A percentile compares a stretch with the other conserved stretches of the same genome.
phyloP scores from a whole-genome alignment of 73 alveolate species.

The Paramecium primaurelia region DNA sequence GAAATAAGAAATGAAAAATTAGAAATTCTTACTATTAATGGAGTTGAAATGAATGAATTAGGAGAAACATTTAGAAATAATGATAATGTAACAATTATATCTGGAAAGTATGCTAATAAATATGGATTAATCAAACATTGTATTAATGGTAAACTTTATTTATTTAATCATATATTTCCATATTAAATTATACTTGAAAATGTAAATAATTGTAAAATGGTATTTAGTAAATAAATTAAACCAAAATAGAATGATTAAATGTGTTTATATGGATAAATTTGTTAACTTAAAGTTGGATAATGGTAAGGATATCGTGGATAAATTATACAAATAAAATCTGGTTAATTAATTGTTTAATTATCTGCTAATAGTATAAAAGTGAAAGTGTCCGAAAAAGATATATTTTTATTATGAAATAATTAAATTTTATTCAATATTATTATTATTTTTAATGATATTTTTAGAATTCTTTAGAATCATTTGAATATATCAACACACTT shows the following conservation, averaged over 20 bases:
- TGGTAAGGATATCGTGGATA: slow-evolving; percentile 37
- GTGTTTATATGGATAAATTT: background rate
- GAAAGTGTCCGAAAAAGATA: background rate
- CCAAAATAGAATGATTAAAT: background rate
- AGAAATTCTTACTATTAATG: background rate
- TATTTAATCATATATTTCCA: slow-evolving; percentile 2
- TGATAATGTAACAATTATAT: background rate
- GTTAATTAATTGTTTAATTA: background rate
- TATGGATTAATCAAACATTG: background rate
- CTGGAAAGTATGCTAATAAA: background rate
- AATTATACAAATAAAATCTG: background rate
- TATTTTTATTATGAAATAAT: background rate
- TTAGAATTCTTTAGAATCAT: background rate
- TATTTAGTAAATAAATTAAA: background rate
- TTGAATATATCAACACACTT: background rate
- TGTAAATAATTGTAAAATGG: background rate
- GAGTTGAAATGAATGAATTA: background rate
- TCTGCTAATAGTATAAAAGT: background rate
- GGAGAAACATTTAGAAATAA: background rate
- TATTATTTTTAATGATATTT: background rate
- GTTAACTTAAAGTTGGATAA: background rate
- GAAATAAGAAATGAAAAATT: background rate
- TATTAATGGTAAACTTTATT: background rate
- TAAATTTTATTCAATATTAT: background rate
- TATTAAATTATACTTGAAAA: background rate